These are phyloP conservation scores for Xanthoconium stramineum DNA, from an alignment of 768 basidiomycete genomes.

Conservation along the genomic window DNA sequence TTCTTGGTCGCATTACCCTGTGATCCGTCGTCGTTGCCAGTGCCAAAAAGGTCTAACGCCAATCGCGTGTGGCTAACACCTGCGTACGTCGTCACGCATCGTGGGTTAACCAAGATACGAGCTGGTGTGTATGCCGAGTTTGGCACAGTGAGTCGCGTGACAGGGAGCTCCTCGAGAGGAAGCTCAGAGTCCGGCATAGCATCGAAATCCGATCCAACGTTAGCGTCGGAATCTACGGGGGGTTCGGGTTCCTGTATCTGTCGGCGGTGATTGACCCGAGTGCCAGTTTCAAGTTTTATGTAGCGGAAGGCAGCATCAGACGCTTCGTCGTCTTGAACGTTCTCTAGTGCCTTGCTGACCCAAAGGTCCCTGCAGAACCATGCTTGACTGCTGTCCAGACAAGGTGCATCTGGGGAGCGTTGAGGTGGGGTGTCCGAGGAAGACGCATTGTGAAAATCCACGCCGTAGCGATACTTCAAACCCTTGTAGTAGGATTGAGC, in stretches of 20 bases:
- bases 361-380: slow-evolving; percentile 99
- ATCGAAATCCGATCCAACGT: slow-evolving; percentile 85
- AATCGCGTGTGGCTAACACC: slow-evolving; percentile 96
- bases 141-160: slow-evolving; percentile 60
- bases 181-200: slow-evolving; percentile 71
- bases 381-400: slow-evolving; percentile 94
- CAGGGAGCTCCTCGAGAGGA: slow-evolving; percentile 25
- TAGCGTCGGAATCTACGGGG: slow-evolving; percentile 64
- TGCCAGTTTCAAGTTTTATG: slow-evolving; percentile 10
- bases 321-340: slow-evolving; percentile 54
- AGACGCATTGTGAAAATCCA: slow-evolving; percentile 78
- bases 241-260: slow-evolving; percentile 29
- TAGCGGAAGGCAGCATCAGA: slow-evolving; percentile 14
- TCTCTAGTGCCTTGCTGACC: slow-evolving; percentile 82
- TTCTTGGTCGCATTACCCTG: slow-evolving; percentile 58
- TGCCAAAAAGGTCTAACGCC: slow-evolving; percentile 90
- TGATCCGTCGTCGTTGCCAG: slow-evolving; percentile 58
- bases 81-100: slow-evolving; percentile 97
- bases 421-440: slow-evolving; percentile 49
- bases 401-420: slow-evolving; percentile 77
- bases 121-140: slow-evolving; percentile 88
- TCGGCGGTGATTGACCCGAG: slow-evolving; percentile 32
- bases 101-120: slow-evolving; percentile 90
- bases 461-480: slow-evolving; percentile 78
- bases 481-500: slow-evolving; percentile 93